phyloP scores from a whole-genome alignment of 345 rosid species.

The Linum lewisii region DNA sequence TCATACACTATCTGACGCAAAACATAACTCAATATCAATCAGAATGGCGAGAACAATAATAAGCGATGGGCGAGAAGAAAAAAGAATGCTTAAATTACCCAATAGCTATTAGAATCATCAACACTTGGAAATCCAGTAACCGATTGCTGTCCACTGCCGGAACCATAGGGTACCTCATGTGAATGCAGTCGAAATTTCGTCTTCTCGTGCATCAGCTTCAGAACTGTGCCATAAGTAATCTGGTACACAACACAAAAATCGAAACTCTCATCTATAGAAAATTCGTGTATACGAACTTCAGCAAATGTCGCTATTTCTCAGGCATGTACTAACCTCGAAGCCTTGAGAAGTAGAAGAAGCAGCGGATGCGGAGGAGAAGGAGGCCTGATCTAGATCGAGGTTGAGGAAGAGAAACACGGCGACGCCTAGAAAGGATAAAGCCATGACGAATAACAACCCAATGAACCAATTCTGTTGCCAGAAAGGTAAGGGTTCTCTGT shows the following conservation, averaged over 20 bases:
- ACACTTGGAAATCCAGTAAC: conserved; percentile 83
- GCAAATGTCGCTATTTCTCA: not conserved
- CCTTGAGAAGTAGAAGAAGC: conserved; percentile 42
- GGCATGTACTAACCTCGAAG: conserved; percentile 48
- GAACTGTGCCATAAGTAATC: conserved; percentile 79
- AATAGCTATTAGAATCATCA: conserved; percentile 90
- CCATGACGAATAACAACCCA: conserved; percentile 54
- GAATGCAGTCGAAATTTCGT: conserved; percentile 81
- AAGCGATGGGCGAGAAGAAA: conserved; percentile 3
- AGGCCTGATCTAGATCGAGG: conserved; percentile 42
- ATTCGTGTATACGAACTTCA: not conserved
- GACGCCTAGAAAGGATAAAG: conserved; percentile 56
- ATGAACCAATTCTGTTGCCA: conserved; percentile 88
- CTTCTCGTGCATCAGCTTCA: conserved; percentile 91
- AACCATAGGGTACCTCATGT: conserved; percentile 96
- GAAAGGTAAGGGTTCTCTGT: conserved; percentile 40
- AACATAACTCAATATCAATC: not conserved
- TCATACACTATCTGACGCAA: too few relatives aligned
- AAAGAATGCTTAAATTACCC: conserved; percentile 38
- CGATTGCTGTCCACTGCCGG: conserved; percentile 99
- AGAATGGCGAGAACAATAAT: not conserved
- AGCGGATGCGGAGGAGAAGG: conserved; percentile 44
- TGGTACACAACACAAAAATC: conserved; percentile 11
- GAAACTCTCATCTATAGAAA: not conserved
- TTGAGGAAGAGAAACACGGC: conserved; percentile 61